phyloP scores from a whole-genome alignment of 345 rosid species.

The Boechera retrofracta region DNA sequence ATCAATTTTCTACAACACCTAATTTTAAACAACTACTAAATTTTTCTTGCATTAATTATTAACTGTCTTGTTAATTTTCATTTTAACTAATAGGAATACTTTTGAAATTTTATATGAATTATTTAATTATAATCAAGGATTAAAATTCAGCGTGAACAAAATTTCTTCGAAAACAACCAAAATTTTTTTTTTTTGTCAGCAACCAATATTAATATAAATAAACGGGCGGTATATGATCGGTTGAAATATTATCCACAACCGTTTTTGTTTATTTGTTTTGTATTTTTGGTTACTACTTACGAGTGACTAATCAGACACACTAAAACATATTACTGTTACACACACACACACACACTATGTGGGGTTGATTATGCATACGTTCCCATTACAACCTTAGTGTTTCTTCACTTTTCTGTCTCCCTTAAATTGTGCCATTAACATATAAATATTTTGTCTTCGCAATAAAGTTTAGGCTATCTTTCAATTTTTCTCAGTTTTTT shows the following conservation, averaged over 20 bases:
- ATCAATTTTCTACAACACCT: too few relatives aligned
- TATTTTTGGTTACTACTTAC: background rate
- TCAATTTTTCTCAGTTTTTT: constrained; percentile 2
- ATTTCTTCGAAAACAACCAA: background rate
- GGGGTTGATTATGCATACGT: constrained; percentile 34
- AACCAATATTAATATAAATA: background rate
- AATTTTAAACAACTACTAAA: too few relatives aligned
- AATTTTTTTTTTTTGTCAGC: background rate
- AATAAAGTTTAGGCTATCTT: constrained; percentile 28
- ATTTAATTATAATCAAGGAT: too few relatives aligned
- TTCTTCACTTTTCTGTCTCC: constrained; percentile 38
- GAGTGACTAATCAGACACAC: constrained; percentile 22
- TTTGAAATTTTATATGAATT: too few relatives aligned
- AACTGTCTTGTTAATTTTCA: too few relatives aligned
- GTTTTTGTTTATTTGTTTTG: background rate
- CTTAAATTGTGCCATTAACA: constrained; percentile 36
- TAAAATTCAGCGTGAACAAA: too few relatives aligned
- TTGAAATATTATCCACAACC: background rate
- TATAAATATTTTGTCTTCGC: constrained; percentile 27
- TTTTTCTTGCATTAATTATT: too few relatives aligned
- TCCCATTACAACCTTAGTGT: constrained; percentile 41
- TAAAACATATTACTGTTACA: constrained; percentile 20
- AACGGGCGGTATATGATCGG: background rate
- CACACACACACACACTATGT: background rate
- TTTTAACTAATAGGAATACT: too few relatives aligned